A percentile compares a stretch with the other conserved stretches of the same genome.
Conservation (phyloP, 139 green algal genomes). For the Chlamydomonas schloesseri region DNA sequence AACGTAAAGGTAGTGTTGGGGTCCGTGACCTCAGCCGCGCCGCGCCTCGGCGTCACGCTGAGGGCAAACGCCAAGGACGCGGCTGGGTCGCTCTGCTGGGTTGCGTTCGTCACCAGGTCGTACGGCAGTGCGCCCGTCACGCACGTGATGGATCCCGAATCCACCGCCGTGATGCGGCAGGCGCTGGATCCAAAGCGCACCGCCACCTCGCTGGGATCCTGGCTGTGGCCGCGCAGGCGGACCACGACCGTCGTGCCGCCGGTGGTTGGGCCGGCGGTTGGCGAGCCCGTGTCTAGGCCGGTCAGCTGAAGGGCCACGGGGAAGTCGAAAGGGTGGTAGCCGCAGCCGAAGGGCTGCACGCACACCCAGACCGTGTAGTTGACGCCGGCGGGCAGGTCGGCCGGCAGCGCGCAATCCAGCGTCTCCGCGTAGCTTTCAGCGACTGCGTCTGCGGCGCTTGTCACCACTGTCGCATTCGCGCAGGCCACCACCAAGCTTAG, state of each 20-base stretch:
- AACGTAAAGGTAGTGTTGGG: background rate
- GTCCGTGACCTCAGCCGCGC: background rate
- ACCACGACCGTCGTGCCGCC: background rate
- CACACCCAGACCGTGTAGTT: constrained; percentile 25
- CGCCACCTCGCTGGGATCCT: background rate
- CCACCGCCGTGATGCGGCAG: background rate
- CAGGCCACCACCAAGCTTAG: too few species aligned
- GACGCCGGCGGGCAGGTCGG: background rate
- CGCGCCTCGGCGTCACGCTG: background rate
- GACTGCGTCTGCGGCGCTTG: too few species aligned
- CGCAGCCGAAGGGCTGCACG: background rate
- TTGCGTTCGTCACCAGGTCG: too few species aligned
- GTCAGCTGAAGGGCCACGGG: background rate
- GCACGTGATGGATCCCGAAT: background rate
- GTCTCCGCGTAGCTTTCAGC: background rate
- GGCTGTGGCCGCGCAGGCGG: background rate
- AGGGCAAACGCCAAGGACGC: background rate
- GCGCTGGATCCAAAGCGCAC: background rate
- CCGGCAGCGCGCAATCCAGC: background rate
- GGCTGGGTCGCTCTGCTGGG: too few species aligned
- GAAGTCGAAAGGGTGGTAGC: background rate
- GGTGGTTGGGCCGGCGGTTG: background rate
- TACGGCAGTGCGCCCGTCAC: background rate
- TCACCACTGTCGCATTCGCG: too few species aligned
- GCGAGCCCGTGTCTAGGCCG: background rate